A percentile compares a stretch with the other conserved stretches of the same genome.
Conservation (phyloP, 2,329 filamentous ascomycete genomes). For the Kalmusia sp. region DNA sequence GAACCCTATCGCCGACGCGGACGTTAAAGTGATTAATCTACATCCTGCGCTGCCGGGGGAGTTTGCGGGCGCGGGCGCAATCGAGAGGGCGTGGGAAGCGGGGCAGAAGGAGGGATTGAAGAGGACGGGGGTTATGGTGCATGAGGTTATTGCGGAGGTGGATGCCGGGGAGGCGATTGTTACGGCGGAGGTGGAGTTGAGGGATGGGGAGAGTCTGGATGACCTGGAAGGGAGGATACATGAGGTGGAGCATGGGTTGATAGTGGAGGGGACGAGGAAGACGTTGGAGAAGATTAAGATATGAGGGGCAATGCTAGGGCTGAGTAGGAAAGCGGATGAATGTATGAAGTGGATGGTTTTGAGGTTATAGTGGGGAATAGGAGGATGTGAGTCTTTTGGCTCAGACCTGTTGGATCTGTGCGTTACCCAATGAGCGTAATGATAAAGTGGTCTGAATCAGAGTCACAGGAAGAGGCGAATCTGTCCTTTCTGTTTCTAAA, state of each 20-base stretch:
- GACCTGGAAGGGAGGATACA: slow-evolving; percentile 78
- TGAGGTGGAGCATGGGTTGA: slow-evolving; percentile 75
- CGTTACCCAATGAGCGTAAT: too few species aligned
- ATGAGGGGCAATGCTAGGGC: neutral
- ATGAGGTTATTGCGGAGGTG: slow-evolving; percentile 78
- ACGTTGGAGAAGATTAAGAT: slow-evolving; percentile 51
- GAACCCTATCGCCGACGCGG: slow-evolving; percentile 67
- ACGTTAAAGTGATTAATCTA: slow-evolving; percentile 78
- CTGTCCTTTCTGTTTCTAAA: too few species aligned
- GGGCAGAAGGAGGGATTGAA: slow-evolving; percentile 72
- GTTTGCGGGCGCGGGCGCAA: slow-evolving; percentile 80
- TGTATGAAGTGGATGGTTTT: slow-evolving; percentile 3
- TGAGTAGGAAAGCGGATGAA: neutral
- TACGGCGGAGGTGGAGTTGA: slow-evolving; percentile 70
- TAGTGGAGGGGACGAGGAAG: slow-evolving; percentile 74
- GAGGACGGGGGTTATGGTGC: slow-evolving; percentile 84
- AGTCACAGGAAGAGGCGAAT: too few species aligned
- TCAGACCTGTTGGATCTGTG: too few species aligned
- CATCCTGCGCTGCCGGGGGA: slow-evolving; percentile 78
- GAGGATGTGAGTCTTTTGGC: too few species aligned
- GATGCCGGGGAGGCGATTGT: slow-evolving; percentile 80
- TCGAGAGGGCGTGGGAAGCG: slow-evolving; percentile 78
- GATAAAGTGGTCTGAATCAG: too few species aligned
- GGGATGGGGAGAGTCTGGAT: slow-evolving; percentile 63
- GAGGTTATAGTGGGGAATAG: too few species aligned